These are phyloP conservation scores for Graphiopsis chlorocephala DNA, from an alignment of 2,329 filamentous ascomycete species.

Conservation along the genomic window DNA sequence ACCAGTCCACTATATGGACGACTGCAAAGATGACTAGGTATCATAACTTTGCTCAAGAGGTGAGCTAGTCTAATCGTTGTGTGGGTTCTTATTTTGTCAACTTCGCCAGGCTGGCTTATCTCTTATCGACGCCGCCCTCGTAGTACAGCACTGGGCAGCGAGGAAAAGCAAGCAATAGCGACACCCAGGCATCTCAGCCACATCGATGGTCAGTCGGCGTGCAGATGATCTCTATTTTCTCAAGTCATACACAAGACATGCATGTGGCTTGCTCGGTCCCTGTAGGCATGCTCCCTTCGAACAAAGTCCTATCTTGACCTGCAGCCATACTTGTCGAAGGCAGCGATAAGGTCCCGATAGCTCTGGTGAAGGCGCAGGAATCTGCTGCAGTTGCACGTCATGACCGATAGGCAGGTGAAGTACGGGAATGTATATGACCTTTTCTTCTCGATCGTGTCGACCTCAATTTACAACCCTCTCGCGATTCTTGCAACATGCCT, in stretches of 20 bases:
- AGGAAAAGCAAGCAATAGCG: background rate
- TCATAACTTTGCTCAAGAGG: background rate
- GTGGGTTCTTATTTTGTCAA: background rate
- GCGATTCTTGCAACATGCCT: background rate
- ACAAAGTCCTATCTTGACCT: background rate
- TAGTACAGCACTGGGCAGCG: background rate
- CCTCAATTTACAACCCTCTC: background rate
- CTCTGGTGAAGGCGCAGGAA: background rate
- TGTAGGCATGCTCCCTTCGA: background rate
- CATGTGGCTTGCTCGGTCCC: background rate
- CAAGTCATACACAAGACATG: background rate
- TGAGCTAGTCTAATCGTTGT: background rate
- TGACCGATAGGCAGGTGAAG: background rate
- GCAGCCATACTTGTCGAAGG: background rate
- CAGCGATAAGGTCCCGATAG: slow-evolving; percentile 1
- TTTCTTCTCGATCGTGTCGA: background rate
- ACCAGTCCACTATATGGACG: background rate
- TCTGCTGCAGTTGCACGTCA: background rate
- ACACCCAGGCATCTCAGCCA: background rate
- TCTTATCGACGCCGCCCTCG: background rate
- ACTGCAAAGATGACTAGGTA: background rate
- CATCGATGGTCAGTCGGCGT: too few relatives aligned
- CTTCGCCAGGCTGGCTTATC: background rate
- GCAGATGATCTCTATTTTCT: background rate
- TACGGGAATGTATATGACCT: background rate